Evolutionary conservation across 2,329 filamentous ascomycete genomes (phyloP).

Genomic region (Colletotrichum sp.): DNA sequence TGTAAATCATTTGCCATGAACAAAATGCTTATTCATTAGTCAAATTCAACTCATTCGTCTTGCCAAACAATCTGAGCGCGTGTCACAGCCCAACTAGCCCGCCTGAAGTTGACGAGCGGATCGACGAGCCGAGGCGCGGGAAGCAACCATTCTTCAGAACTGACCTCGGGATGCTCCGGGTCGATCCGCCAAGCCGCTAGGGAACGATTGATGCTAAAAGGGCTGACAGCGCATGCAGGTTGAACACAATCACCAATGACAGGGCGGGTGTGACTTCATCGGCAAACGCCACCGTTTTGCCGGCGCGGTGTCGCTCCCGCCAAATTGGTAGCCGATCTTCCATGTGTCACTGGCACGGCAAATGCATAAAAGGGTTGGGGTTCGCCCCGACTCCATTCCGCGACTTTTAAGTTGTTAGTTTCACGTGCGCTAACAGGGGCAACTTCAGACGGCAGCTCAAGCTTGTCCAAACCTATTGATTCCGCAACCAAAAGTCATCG

Average conservation of each 20-base stretch:
- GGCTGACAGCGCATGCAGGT: background rate
- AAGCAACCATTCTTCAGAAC: background rate
- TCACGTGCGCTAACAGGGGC: background rate
- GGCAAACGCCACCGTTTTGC: slow-evolving; percentile 1
- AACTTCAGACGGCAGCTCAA: background rate
- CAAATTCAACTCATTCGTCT: background rate
- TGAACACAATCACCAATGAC: background rate
- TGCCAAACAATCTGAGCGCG: background rate
- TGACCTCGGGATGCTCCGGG: background rate
- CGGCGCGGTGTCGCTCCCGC: background rate
- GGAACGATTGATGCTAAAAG: background rate
- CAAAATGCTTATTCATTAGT: background rate
- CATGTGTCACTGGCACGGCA: background rate
- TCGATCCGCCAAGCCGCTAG: background rate
- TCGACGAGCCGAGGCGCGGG: background rate
- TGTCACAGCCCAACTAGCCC: background rate
- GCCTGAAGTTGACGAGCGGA: background rate
- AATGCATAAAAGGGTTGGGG: background rate
- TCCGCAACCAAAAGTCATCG: background rate
- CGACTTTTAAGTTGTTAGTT: background rate
- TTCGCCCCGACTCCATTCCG: background rate
- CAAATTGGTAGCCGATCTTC: background rate
- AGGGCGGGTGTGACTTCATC: background rate
- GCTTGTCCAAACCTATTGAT: background rate
- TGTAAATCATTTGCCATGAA: background rate